Percentiles rank a stretch among this genome's conserved stretches.
phyloP scores from a whole-genome alignment of 768 basidiomycete species.

The Hygrocybe punicea region DNA sequence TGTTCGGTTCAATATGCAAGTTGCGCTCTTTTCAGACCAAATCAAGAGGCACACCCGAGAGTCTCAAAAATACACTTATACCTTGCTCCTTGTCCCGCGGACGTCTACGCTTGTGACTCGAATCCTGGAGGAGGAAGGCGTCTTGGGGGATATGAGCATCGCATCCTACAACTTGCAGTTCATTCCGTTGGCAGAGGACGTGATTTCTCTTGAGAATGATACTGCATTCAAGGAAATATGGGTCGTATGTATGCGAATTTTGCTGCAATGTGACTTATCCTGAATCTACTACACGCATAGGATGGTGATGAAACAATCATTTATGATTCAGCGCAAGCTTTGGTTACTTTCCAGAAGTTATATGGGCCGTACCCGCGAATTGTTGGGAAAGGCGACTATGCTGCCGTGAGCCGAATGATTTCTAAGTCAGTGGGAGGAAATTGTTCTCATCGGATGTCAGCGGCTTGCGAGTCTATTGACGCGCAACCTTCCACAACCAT shows the following conservation, averaged over 20 bases:
- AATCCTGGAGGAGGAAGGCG: slow-evolving; percentile 94
- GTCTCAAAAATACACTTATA: slow-evolving; percentile 77
- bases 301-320: slow-evolving; percentile 90
- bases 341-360: slow-evolving; percentile 75
- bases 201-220: slow-evolving; percentile 86
- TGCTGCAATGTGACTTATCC: slow-evolving; percentile 4
- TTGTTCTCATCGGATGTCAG: slow-evolving; percentile 38
- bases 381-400: slow-evolving; percentile 88
- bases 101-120: slow-evolving; percentile 80
- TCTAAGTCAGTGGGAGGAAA: not conserved
- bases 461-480: slow-evolving; percentile 71
- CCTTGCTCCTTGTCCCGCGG: slow-evolving; percentile 82
- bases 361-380: slow-evolving; percentile 91
- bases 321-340: slow-evolving; percentile 84
- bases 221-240: slow-evolving; percentile 84
- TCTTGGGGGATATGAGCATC: slow-evolving; percentile 89
- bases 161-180: slow-evolving; percentile 89
- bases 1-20: slow-evolving; percentile 10
- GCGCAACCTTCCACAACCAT: slow-evolving; percentile 48
- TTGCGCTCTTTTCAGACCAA: slow-evolving; percentile 63
- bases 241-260: slow-evolving; percentile 59
- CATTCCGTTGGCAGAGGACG: slow-evolving; percentile 89
- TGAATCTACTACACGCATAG: slow-evolving; percentile 39
- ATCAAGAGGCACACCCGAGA: slow-evolving; percentile 77
- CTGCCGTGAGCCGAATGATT: slow-evolving; percentile 49